Conservation (phyloP, 2,329 filamentous ascomycete species). For the Aspergillus brunneoviolaceus region DNA sequence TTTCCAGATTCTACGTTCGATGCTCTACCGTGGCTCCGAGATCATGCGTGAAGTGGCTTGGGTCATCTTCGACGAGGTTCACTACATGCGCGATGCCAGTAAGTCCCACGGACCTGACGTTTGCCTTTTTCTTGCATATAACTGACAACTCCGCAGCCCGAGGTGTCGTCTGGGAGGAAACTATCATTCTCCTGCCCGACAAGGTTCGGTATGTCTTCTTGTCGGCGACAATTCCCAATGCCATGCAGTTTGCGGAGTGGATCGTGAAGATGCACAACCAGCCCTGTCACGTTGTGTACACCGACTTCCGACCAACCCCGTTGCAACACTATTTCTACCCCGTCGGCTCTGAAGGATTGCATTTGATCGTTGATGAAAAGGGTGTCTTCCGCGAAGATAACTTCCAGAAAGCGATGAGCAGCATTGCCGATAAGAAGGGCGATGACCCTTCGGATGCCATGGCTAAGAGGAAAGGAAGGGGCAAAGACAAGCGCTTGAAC, state of each 20-base stretch:
- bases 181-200: slow-evolving; percentile 94
- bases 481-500: slow-evolving; percentile 87
- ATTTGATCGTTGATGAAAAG: slow-evolving; percentile 94
- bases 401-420: slow-evolving; percentile 91
- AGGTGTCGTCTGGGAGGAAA: slow-evolving; percentile 99
- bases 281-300: slow-evolving; percentile 98
- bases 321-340: slow-evolving; percentile 98
- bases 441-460: slow-evolving; percentile 76
- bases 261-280: slow-evolving; percentile 97
- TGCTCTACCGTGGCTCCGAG: slow-evolving; percentile 96
- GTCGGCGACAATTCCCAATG: slow-evolving; percentile 96
- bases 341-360: slow-evolving; percentile 85
- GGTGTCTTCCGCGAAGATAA: slow-evolving; percentile 95
- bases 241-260: slow-evolving; percentile 99
- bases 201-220: slow-evolving; percentile 99
- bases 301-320: slow-evolving; percentile 94
- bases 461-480: slow-evolving; percentile 79
- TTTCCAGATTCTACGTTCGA: slow-evolving; percentile 80
- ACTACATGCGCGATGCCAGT: slow-evolving; percentile 92
- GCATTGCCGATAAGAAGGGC: slow-evolving; percentile 84
- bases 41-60: slow-evolving; percentile 99
- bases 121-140: not conserved
- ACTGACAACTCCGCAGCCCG: slow-evolving; percentile 51
- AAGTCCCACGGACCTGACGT: slow-evolving; percentile 15
- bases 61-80: slow-evolving; percentile 98